Percentiles rank a stretch among this genome's conserved stretches.
Evolutionary conservation across 495 filamentous ascomycete species (phyloP).

Genomic region (Xylaria cubensis): DNA sequence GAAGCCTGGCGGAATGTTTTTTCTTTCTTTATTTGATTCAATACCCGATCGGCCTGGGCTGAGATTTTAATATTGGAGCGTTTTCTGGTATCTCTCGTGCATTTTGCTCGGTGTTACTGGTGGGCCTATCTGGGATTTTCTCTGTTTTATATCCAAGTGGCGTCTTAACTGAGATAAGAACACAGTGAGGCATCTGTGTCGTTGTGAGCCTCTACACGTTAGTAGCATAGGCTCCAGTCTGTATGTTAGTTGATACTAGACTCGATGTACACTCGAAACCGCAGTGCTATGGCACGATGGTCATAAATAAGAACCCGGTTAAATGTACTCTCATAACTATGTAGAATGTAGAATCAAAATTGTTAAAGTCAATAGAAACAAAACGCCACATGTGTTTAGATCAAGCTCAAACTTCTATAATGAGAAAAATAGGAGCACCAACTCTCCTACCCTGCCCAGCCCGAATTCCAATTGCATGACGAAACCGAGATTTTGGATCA

Average conservation of each 20-base stretch:
- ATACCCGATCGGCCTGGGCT: neutral
- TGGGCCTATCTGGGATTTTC: constrained; percentile 18
- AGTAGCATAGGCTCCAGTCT: constrained; percentile 14
- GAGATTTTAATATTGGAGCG: constrained; percentile 7
- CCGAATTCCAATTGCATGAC: neutral
- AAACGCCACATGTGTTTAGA: neutral
- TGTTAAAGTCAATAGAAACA: neutral
- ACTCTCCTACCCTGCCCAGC: neutral
- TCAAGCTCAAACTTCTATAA: neutral
- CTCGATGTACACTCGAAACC: constrained; percentile 22
- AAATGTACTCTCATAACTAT: neutral
- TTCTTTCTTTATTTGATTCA: neutral
- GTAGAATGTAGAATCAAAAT: neutral
- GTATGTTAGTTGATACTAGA: constrained; percentile 7
- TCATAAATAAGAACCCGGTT: constrained; percentile 14
- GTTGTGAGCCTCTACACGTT: constrained; percentile 4
- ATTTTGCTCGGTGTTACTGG: constrained; percentile 26
- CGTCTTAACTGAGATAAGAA: constrained; percentile 3
- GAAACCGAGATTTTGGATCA: too few species aligned
- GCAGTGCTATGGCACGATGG: constrained; percentile 15
- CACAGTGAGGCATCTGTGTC: constrained; percentile 8
- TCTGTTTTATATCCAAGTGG: constrained; percentile 25
- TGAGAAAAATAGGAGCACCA: neutral
- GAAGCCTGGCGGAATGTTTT: neutral
- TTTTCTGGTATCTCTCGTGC: constrained; percentile 8